These are phyloP conservation scores for Colletotrichum incanum DNA, from an alignment of 2,329 filamentous ascomycete species.

Conservation along the genomic window DNA sequence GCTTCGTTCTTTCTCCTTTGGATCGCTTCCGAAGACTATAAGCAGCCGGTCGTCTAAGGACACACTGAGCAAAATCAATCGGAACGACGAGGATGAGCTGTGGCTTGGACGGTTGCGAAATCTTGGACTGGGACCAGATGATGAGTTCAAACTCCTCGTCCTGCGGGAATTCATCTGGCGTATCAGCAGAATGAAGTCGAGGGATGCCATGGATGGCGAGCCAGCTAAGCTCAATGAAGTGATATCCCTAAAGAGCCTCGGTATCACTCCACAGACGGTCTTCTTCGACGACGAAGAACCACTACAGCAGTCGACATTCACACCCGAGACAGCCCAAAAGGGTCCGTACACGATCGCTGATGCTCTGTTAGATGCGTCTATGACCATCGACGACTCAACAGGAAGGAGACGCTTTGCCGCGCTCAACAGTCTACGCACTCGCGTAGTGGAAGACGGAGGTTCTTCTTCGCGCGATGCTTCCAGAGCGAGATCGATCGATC, in stretches of 20 bases:
- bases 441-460: constrained; percentile 47
- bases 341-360: constrained; percentile 87
- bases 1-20: constrained; percentile 76
- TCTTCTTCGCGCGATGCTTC: constrained; percentile 47
- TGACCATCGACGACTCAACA: constrained; percentile 82
- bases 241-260: constrained; percentile 81
- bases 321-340: constrained; percentile 55
- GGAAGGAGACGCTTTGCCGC: constrained; percentile 68
- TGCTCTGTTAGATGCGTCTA: constrained; percentile 91
- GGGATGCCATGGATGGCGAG: constrained; percentile 60
- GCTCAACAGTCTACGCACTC: constrained; percentile 56
- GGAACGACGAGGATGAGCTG: constrained; percentile 93
- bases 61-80: constrained; percentile 75
- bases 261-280: constrained; percentile 88
- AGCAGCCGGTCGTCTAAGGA: constrained; percentile 72
- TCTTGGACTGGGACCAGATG: constrained; percentile 84
- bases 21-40: constrained; percentile 68
- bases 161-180: constrained; percentile 94
- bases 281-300: constrained; percentile 91
- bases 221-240: constrained; percentile 75
- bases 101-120: constrained; percentile 91
- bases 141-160: constrained; percentile 90
- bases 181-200: constrained; percentile 79
- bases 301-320: constrained; percentile 58
- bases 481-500: constrained; percentile 55